Evolutionary conservation across 345 rosid genomes (phyloP).

Genomic region (Linum tenue): DNA sequence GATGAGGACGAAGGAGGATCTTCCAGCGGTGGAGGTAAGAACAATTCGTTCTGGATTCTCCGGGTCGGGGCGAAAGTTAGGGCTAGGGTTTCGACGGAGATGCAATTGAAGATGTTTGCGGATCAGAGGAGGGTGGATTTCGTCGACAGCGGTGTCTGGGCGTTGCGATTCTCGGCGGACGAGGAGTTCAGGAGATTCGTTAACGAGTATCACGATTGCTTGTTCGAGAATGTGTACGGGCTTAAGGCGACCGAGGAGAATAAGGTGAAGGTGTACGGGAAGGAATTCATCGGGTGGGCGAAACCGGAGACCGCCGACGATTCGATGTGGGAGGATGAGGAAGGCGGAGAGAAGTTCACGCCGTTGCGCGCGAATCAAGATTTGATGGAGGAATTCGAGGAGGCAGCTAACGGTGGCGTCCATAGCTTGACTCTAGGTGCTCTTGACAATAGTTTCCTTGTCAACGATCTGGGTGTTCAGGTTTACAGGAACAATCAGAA

Average conservation of each 20-base stretch:
- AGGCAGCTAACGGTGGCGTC: constrained; percentile 82
- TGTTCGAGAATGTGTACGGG: constrained; percentile 81
- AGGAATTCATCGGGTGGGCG: constrained; percentile 83
- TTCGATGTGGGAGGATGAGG: constrained; percentile 90
- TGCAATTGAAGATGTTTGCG: constrained; percentile 84
- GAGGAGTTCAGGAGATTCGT: constrained; percentile 61
- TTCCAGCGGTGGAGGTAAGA: constrained; percentile 12
- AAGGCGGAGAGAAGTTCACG: constrained; percentile 29
- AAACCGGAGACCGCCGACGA: constrained; percentile 88
- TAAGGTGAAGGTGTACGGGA: constrained; percentile 67
- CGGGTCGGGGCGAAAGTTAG: constrained; percentile 57
- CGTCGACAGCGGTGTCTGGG: constrained; percentile 74
- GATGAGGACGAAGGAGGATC: constrained; percentile 33
- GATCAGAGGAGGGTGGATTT: constrained; percentile 54
- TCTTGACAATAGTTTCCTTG: constrained; percentile 81
- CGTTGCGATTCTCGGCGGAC: constrained; percentile 61
- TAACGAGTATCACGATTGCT: constrained; percentile 53
- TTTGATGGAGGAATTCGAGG: constrained; percentile 78
- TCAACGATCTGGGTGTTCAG: constrained; percentile 78
- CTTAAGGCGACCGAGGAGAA: constrained; percentile 55
- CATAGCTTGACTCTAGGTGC: constrained; percentile 86
- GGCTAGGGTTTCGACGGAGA: constrained; percentile 59
- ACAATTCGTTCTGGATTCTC: constrained; percentile 46
- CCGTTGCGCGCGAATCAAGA: constrained; percentile 28
- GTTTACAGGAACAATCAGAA: constrained; percentile 57